Base-by-base conservation (phyloP, 192 early-diverging fungal genomes). In the Rhizoclosmatium globosum region DNA sequence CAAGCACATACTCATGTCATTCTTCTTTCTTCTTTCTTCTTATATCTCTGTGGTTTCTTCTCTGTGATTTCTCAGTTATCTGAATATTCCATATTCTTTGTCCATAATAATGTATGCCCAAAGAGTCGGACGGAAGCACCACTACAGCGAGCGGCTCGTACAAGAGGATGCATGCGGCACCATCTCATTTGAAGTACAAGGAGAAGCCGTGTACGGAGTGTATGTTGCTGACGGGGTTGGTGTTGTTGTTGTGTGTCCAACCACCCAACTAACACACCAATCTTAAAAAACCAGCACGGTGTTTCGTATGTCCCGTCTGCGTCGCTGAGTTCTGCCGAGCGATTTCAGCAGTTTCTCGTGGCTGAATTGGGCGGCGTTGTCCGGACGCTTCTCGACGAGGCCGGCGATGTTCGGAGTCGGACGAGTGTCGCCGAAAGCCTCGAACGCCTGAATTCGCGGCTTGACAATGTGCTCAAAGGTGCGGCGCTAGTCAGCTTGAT, bases 141-240 rank as follows among this genome's bases (percentile, higher is more conserved):
- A 68, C 45, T 46, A 45, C 21, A 4, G 9, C 19, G 45, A 19
- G 39, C 67, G 67, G 45, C 17, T 15, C 21, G 67, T 68, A 0
- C 67, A 68, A 21, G 67, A 68, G 45, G 67, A 68, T 21, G 38
- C 43, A 9, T 23, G 11, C 7, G 45, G 67, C 21, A 44, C 67
- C 7, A 9, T 44, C 4, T 0, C 67, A 13, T n/a, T 68, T 45
- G 19, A 47, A 21, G 43, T 4, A 15, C 31, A 21, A 7, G 42
- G 67, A 7, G 38, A 68, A 47, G 21, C 11, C 11, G 45, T 47
- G 4, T 68, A 13, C 11, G 67, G 31, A 4, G 21, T 7, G 38
- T 74, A 23, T n/a, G 73, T 74, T 4, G 61, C 58, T 59, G 73
- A 74, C 44, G 73, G 73, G 57, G 73, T 74, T n/a, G 2, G 59